phyloP scores from a whole-genome alignment of 2,329 filamentous ascomycete species.

The Gnomoniopsis smithogilvyi region DNA sequence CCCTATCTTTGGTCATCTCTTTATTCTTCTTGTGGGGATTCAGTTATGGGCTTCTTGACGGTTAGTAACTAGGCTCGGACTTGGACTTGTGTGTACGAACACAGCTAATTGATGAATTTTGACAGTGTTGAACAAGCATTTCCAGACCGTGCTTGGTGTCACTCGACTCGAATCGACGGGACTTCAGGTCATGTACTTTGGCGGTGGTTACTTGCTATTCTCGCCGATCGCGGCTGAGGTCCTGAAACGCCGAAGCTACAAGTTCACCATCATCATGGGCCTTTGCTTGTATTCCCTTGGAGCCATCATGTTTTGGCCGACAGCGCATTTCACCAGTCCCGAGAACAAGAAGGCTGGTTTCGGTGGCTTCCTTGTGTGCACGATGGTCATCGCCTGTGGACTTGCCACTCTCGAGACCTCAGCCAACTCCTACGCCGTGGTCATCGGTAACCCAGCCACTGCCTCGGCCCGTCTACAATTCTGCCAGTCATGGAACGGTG shows the following conservation, averaged over 20 bases:
- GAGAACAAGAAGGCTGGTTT: constrained; percentile 22
- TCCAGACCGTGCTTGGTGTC: constrained; percentile 34
- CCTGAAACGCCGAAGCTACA: not conserved
- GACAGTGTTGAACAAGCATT: constrained; percentile 38
- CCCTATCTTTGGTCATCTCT: not conserved
- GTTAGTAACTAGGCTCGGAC: not conserved
- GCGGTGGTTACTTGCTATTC: not conserved
- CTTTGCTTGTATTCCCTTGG: not conserved
- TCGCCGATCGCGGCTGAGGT: not conserved
- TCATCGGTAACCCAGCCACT: constrained; percentile 11
- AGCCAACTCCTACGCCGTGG: not conserved
- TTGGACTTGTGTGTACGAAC: not conserved
- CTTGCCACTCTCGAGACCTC: not conserved
- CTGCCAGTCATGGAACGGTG: not conserved
- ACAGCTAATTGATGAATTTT: not conserved
- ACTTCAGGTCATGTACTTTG: not conserved
- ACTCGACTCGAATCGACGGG: not conserved
- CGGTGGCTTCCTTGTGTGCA: not conserved
- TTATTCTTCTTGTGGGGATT: not conserved
- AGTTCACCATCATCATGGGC: not conserved
- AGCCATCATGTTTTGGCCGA: not conserved
- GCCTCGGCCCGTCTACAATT: not conserved
- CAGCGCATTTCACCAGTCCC: constrained; percentile 6
- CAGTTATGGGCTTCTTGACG: not conserved
- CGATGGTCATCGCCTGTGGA: not conserved